Base-by-base conservation (phyloP, 345 rosid genomes). In the Luvunga scandens region DNA sequence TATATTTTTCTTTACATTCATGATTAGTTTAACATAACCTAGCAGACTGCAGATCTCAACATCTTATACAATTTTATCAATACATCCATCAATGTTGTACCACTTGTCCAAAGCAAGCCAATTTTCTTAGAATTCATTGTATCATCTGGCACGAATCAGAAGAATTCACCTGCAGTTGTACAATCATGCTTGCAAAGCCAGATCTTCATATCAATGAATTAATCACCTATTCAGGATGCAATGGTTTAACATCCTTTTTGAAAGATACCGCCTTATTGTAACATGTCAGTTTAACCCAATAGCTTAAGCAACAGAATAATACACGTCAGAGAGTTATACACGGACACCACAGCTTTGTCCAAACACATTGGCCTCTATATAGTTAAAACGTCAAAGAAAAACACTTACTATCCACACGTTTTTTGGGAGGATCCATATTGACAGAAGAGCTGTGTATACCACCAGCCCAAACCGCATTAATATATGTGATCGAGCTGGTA, bases 401-500 rank as follows among this genome's bases (percentile, higher is more conserved):
- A 55, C 31, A 86, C 85, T 85, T 74, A 92, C 99, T 93, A 81
- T 84, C 98, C 98, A 93, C 56, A 89, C 85, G 45, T 67, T 77
- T 79, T 85, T 91, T 1, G 98, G 99, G 77, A 95, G 96, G 67
- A 86, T 86, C 87, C 77, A 84, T 38, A 91, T 81, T 21, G 99
- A 95, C 80, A 95, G 83, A 80, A 91, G 82, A 81, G 93, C 89
- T 30, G 86, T 83, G 75, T 38, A 93, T 19, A 83, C 60, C 22
- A 95, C 97, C 82, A 95, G 80, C 81, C 93, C 98, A 78, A 91
- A 79, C 57, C 97, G 94, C 93, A 95, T 90, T 63, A 83, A 75
- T 59, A 92, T 84, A 78, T 83, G 91, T 10, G 99, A 90, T 79
- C 98, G 80, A 53, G 99, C 98, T 13, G 99, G 99, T 68, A 95